Conservation (phyloP, 305 asterid species). For the Solanum hybrid region DNA sequence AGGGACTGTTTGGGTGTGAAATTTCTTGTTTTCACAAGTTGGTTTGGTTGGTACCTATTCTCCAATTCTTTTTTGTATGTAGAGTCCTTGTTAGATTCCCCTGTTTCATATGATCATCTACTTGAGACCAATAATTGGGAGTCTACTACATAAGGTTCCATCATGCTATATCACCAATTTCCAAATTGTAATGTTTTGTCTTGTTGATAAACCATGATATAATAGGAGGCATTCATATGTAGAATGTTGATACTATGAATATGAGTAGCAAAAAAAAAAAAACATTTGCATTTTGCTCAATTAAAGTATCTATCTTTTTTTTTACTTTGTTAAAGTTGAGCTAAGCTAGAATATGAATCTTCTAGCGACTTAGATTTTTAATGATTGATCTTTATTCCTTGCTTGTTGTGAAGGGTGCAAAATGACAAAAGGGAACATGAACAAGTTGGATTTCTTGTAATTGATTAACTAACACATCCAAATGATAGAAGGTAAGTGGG, state of each 20-base stretch:
- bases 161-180: constrained; percentile 2
- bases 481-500: constrained; percentile 11
- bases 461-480: constrained; percentile 18
- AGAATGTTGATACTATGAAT: background rate
- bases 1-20: constrained; percentile 28
- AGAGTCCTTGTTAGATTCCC: constrained; percentile 34
- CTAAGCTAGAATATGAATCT: background rate
- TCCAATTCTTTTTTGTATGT: constrained; percentile 58
- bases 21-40: constrained; percentile 18
- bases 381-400: constrained; percentile 26
- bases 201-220: background rate
- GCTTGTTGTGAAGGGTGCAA: constrained; percentile 33
- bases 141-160: background rate
- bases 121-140: constrained; percentile 20
- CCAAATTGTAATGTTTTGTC: constrained; percentile 7
- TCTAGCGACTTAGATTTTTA: background rate
- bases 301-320: background rate
- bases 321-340: background rate
- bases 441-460: constrained; percentile 13
- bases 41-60: constrained; percentile 34
- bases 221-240: background rate
- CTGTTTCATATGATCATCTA: constrained; percentile 10
- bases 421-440: constrained; percentile 20
- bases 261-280: background rate
- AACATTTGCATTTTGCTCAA: background rate